Base-by-base conservation (phyloP, 169 alveolate genomes). In the Eimeria acervulina region DNA sequence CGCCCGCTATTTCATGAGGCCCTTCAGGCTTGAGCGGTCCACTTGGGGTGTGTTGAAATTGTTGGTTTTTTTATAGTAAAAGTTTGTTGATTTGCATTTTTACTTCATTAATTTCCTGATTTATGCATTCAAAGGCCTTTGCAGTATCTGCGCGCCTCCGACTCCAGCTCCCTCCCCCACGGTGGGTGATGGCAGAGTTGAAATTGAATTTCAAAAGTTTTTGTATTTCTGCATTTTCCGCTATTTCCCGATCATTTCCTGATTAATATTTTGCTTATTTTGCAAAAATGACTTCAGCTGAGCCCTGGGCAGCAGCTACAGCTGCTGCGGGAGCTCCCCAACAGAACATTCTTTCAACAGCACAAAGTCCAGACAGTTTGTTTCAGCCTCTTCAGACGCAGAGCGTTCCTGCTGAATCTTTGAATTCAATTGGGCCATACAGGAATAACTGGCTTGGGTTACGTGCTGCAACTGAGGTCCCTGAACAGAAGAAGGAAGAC, bases 401-500 rank as follows among this genome's bases (percentile, higher is more conserved):
- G 26, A 78, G 89, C 63, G 63, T 44, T 15, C 89, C 89, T 26
- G 66, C 89, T 19, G 90, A 81, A 23, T 81, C 38, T 8, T 51
- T 81, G 17, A 33, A 81, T 23, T 4, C 80, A n/a, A 19, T 47
- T 10, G 12, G 28, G 5, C 90, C 15, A 15, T 61, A 21, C 5
- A n/a, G 15, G 19, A 81, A 81, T 31, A 47, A 81, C 12, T 81
- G 72, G 90, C 10, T 42, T 26, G 72, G 72, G 13, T 31, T 36
- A 12, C 90, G 90, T 10, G 90, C 66, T 23, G 90, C 90, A 21
- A 81, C 90, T 21, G 90, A 81, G 7, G 15, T 26, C 15, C 72
- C 70, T 28, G 26, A 10, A 10, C 47, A 42, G 12, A 61, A 10
- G 4, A 81, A 51, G 26, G 68, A 21, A 15, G 90, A 42, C 21